Base-by-base conservation (phyloP, 1,139 yeast genomes). In the Hyphopichia wangnamkhiaoensis region DNA sequence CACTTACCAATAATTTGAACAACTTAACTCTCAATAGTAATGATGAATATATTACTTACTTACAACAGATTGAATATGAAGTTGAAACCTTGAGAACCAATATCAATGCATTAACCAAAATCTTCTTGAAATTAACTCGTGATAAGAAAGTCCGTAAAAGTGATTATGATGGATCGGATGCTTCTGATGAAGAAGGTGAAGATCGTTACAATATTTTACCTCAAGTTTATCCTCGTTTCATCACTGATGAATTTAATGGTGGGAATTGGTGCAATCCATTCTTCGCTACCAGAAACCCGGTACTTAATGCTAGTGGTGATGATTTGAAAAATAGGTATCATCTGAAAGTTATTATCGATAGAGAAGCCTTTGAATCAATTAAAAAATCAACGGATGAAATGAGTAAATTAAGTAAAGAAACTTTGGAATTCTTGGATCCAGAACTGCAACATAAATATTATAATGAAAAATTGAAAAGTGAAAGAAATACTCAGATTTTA, bases 261-360 rank as follows among this genome's bases (percentile, higher is more conserved):
- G 90, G 89, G 7, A 81, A 82, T 48, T 84, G 88, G 83, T 74
- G 80, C 37, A 84, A 82, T 50, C 86, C 86, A 23, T 81, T 82
- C 49, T 79, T 79, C 47, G 63, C 71, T 5, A 65, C 73, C 9
- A 54, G 50, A 17, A 71, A 70, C 37, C 55, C 66, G 1, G 61
- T 65, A 17, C 59, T 73, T 35, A 72, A 71, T 48, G 68, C 68
- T 6, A 67, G 76, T 50, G 77, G 77, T 2, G 73, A 72, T 45
- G 76, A 71, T 30, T 58, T 71, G 39, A 72, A 72, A 41, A 70
- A 67, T 42, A 57, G 63, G 37, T 63, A 62, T 38, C 77, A 68
- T 44, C 67, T 72, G 31, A 78, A 78, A 44, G 59, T 75, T 1
- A 58, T 79, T 12, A 65, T 82, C 37, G 84, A 77, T 47, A 74